Evolutionary conservation across 2,329 filamentous ascomycete species (phyloP).

Genomic region (Scedosporium boydii): DNA sequence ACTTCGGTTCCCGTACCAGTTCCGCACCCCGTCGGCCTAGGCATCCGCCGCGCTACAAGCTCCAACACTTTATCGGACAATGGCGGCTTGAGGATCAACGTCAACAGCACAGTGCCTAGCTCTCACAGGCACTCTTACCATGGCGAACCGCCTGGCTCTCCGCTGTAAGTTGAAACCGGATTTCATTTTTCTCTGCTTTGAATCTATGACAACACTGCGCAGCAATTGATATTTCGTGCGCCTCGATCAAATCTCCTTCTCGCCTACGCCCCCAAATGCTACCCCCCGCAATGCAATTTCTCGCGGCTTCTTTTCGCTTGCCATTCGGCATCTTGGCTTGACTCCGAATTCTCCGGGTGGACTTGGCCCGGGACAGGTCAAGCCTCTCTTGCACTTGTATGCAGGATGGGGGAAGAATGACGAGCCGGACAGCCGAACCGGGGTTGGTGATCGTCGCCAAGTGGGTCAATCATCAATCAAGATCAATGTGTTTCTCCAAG

Average conservation of each 20-base stretch:
- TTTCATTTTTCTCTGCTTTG: not conserved
- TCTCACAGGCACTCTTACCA: not conserved
- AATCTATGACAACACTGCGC: not conserved
- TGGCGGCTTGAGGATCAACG: not conserved
- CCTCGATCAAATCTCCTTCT: not conserved
- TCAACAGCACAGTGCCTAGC: not conserved
- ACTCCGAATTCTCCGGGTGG: not conserved
- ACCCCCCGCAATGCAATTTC: not conserved
- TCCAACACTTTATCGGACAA: not conserved
- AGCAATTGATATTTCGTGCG: not conserved
- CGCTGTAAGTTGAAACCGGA: not conserved
- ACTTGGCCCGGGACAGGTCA: not conserved
- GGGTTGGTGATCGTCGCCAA: not conserved
- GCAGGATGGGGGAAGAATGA: not conserved
- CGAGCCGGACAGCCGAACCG: not conserved
- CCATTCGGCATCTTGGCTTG: not conserved
- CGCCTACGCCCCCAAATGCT: not conserved
- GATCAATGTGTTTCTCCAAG: no score
- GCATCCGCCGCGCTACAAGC: not conserved
- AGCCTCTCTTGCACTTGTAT: not conserved
- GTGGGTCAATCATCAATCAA: not conserved
- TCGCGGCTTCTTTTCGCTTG: not conserved
- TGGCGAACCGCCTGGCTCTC: not conserved
- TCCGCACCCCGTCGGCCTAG: not conserved
- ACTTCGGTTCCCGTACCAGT: not conserved